Base-by-base conservation (phyloP, 257 asterid species). In the Solanum appendiculatum region DNA sequence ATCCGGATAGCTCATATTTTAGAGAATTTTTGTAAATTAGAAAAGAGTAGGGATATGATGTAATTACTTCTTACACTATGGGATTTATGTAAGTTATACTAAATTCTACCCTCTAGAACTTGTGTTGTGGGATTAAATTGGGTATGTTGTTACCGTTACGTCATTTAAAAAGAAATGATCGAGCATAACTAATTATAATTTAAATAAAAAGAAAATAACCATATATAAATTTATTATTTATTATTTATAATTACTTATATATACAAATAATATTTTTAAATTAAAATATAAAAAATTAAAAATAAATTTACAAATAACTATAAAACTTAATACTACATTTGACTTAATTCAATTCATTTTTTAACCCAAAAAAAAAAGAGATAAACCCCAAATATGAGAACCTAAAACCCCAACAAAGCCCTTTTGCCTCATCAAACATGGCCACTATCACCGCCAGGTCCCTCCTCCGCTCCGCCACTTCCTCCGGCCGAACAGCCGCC, bases 381-480 rank as follows among this genome's bases (percentile, higher is more conserved):
- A 54, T 54, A 54, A 27, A 18, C 37, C 83, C 40, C 27, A 60
- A 83, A 23, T 60, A 80, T 84, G 23, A 82, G 83, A 88, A 82
- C 37, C 84, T 64, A 37, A 88, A 88, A 54, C 85, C 93, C 83
- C 74, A 31, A 72, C 82, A 86, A 91, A 89, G 86, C 90, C 91
- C 91, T 18, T 60, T 40, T 75, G 21, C 89, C 60, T 33, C 87
- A 88, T 88, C 88, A 33, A 64, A 77, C 54, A 90, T 91, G 91
- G 89, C 92, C 69, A 75, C 97, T 90, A 66, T 88, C 91, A 92
- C 97, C 93, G 94, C 88, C 87, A 87, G 95, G 88, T 90, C 95
- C 33, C 84, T 88, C 80, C 69, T 92, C 31, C 95, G 98, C 88
- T 93, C 96, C 68, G 92, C 91, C 90, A 63, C 91, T 40, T 44